Conservation (phyloP, 495 filamentous ascomycete species). For the Cladorrhinum samala region DNA sequence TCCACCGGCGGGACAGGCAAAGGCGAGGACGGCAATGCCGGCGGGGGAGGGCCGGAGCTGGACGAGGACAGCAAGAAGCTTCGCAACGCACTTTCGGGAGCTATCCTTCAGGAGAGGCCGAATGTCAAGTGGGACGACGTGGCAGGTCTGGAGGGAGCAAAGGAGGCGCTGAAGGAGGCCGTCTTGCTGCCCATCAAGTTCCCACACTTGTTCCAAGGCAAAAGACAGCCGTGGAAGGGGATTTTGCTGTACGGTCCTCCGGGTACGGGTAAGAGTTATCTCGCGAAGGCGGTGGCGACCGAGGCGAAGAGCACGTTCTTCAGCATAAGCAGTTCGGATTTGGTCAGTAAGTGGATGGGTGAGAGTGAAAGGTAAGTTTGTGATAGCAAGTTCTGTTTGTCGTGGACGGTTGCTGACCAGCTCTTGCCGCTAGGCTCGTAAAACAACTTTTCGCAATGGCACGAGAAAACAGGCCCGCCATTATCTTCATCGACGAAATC, state of each 20-base stretch:
- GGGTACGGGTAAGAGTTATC: constrained; percentile 92
- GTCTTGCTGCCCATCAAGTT: constrained; percentile 98
- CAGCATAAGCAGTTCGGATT: constrained; percentile 91
- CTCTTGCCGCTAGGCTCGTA: constrained; percentile 61
- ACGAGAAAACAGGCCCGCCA: constrained; percentile 93
- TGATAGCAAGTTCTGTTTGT: neutral
- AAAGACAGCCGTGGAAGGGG: constrained; percentile 96
- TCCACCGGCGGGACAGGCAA: constrained; percentile 59
- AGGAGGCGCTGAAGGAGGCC: constrained; percentile 96
- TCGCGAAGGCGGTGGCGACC: constrained; percentile 95
- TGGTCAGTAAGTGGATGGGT: constrained; percentile 99
- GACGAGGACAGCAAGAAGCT: constrained; percentile 95
- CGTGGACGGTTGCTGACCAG: neutral
- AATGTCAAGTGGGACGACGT: constrained; percentile 98
- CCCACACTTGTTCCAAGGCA: constrained; percentile 93
- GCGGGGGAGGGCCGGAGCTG: constrained; percentile 57
- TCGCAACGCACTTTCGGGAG: constrained; percentile 80
- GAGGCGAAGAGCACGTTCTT: constrained; percentile 99
- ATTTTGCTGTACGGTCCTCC: constrained; percentile 95
- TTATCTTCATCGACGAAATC: constrained; percentile 99
- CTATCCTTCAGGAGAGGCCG: constrained; percentile 89
- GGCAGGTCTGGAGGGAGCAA: constrained; percentile 89
- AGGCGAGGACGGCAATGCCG: constrained; percentile 43
- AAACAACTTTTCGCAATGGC: constrained; percentile 98
- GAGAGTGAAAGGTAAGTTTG: constrained; percentile 81